phyloP scores from a whole-genome alignment of 2,329 filamentous ascomycete species.

The Decorospora gaudefroyi region DNA sequence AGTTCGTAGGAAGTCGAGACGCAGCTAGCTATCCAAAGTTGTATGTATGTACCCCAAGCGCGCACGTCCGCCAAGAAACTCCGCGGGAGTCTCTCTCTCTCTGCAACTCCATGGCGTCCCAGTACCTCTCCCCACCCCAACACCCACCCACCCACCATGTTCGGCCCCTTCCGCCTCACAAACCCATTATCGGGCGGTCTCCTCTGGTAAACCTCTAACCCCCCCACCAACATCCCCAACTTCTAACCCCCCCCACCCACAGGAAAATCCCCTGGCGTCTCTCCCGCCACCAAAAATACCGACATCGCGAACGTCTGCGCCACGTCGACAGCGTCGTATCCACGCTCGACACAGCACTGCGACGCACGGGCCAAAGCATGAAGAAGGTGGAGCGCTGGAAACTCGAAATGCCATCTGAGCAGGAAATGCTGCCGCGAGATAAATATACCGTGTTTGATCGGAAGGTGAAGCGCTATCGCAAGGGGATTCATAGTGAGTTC shows the following conservation, averaged over 20 bases:
- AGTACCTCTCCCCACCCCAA: constrained; percentile 18
- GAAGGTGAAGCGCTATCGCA: constrained; percentile 93
- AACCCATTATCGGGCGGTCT: constrained; percentile 48
- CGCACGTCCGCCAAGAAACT: constrained; percentile 39
- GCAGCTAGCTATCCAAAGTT: constrained; percentile 3
- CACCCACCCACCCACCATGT: constrained; percentile 46
- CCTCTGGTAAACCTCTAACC: constrained; percentile 38
- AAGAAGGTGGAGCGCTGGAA: constrained; percentile 90
- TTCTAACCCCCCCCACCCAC: constrained; percentile 35
- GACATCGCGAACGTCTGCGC: constrained; percentile 52
- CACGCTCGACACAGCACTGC: constrained; percentile 77
- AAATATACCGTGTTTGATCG: constrained; percentile 99
- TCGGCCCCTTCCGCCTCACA: constrained; percentile 49
- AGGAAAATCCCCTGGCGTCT: constrained; percentile 98
- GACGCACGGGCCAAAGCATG: constrained; percentile 68
- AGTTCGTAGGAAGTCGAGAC: not conserved
- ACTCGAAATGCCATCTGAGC: constrained; percentile 91
- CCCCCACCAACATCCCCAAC: constrained; percentile 9
- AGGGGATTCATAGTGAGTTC: constrained; percentile 94
- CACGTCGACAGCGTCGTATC: constrained; percentile 85
- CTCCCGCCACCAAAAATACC: constrained; percentile 65
- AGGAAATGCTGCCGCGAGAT: constrained; percentile 92
- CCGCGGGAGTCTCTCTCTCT: constrained; percentile 36
- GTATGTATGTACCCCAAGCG: no score
- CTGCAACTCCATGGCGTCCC: constrained; percentile 15